phyloP scores from a whole-genome alignment of 1,139 yeast species.

The Suhomyces wounanorum region DNA sequence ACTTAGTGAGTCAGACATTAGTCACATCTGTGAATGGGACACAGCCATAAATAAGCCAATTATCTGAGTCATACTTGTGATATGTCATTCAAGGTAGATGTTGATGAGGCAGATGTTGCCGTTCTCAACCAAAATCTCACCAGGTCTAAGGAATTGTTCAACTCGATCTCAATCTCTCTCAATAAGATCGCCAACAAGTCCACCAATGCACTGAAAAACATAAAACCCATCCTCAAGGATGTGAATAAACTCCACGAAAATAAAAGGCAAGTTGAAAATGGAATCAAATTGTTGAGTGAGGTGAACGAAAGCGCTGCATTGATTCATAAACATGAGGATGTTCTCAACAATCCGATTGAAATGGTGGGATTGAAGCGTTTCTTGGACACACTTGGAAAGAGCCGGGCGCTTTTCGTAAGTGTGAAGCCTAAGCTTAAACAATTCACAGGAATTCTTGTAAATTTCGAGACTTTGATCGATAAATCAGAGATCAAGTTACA shows the following conservation, averaged over 20 bases:
- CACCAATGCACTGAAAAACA: conserved; percentile 59
- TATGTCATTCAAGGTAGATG: conserved; percentile 42
- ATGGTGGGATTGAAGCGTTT: conserved; percentile 40
- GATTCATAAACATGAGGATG: conserved; percentile 55
- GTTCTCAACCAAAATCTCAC: conserved; percentile 74
- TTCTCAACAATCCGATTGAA: conserved; percentile 42
- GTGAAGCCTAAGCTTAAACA: conserved; percentile 43
- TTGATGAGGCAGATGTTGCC: conserved; percentile 83
- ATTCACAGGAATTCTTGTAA: conserved; percentile 52
- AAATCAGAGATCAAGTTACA: conserved; percentile 48
- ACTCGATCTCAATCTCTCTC: conserved; percentile 57
- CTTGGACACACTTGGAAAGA: conserved; percentile 37
- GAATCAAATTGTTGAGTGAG: conserved; percentile 59
- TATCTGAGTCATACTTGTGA: background rate
- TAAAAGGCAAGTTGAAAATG: conserved; percentile 61
- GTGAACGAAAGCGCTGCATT: conserved; percentile 67
- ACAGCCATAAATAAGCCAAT: background rate
- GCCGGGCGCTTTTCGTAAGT: conserved; percentile 35
- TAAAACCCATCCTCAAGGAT: conserved; percentile 70
- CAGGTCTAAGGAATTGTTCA: conserved; percentile 59
- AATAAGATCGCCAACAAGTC: conserved; percentile 58
- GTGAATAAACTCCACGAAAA: conserved; percentile 59
- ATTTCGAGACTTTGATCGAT: conserved; percentile 48
- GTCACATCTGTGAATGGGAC: background rate
- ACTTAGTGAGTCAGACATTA: background rate